phyloP scores from a whole-genome alignment of 768 basidiomycete genomes.

The Steccherinum ochraceum region DNA sequence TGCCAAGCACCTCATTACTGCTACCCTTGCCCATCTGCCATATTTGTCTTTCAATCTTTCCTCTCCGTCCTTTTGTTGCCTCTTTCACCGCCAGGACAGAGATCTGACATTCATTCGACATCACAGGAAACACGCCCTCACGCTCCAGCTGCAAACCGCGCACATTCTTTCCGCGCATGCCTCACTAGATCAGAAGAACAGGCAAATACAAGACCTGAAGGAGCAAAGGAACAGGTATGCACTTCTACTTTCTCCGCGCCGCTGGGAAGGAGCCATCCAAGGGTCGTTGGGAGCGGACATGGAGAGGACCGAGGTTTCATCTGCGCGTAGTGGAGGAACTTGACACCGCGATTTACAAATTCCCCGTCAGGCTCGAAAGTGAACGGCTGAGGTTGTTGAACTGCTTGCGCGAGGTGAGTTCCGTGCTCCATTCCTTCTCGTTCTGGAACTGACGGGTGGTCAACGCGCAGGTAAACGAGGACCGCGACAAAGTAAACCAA shows the following conservation, averaged over 20 bases:
- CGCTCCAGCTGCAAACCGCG: slow-evolving; percentile 80
- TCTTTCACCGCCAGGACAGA: too few species aligned
- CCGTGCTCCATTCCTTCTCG: slow-evolving; percentile 4
- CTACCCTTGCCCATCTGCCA: too few species aligned
- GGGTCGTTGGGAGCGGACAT: neutral
- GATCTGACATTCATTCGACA: too few species aligned
- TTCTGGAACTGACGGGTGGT: slow-evolving; percentile 4
- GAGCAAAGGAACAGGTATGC: slow-evolving; percentile 82
- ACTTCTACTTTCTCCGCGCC: neutral
- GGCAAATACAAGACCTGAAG: slow-evolving; percentile 71
- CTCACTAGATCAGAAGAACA: slow-evolving; percentile 69
- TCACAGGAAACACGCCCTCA: slow-evolving; percentile 73
- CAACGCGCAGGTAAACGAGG: slow-evolving; percentile 60
- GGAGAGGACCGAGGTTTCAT: neutral
- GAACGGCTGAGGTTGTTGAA: slow-evolving; percentile 66
- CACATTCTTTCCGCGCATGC: slow-evolving; percentile 83
- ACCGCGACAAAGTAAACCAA: slow-evolving; percentile 59
- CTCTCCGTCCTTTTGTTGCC: too few species aligned
- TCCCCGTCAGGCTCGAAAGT: slow-evolving; percentile 55
- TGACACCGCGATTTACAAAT: neutral
- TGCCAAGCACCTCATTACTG: too few species aligned
- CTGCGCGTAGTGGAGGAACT: neutral
- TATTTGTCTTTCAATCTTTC: too few species aligned
- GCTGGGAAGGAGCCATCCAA: neutral
- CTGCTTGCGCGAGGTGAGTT: slow-evolving; percentile 61